Base-by-base conservation (phyloP, 2,329 filamentous ascomycete genomes). In the Stagonosporopsis vannaccii region DNA sequence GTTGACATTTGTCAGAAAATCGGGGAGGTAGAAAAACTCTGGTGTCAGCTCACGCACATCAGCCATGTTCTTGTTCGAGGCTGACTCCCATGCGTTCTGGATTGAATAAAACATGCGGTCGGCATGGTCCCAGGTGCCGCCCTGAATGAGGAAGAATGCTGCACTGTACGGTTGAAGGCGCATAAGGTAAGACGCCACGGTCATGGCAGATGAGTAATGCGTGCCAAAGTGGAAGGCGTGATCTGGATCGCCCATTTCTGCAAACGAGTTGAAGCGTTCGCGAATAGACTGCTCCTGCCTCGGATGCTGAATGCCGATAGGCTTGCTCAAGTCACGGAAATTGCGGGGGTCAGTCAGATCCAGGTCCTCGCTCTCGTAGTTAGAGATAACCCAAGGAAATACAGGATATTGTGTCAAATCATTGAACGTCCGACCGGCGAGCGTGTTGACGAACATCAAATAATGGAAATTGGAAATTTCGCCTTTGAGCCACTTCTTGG, bases 391-490 rank as follows among this genome's bases (percentile, higher is more conserved):
- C 95, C 95, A 99, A 0, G 95, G 95, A 63, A 99, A 99, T 17
- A 99, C 93, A 0, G 95, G 95, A 69, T 99, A 99, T 69, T 99
- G 96, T 0, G 95, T 99, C 17, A 99, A 81, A 71, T 99, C 95
- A 71, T 99, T 99, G 80, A 99, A 99, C 0, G 95, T 98, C 48
- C 95, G 84, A 2, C 95, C 95, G 25, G 96, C 96, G 85, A 99
- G 91, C 0, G 95, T 98, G 71, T 99, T 99, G 70, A 99, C 88
- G 58, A 97, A 87, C 94, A 99, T 99, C 32, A 99, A 84, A 71
- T 99, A 99, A 75, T 98, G 92, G 69, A 99, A 99, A 75, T 99
- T 99, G 13, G 94, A 98, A 45, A 98, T 92, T 69, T 99, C 95
- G 12, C 96, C 95, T 72, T 88, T 90, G 56, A 95, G 85, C 95